phyloP scores from a whole-genome alignment of 495 filamentous ascomycete species.

The Friedmanniomyces endolithicus region DNA sequence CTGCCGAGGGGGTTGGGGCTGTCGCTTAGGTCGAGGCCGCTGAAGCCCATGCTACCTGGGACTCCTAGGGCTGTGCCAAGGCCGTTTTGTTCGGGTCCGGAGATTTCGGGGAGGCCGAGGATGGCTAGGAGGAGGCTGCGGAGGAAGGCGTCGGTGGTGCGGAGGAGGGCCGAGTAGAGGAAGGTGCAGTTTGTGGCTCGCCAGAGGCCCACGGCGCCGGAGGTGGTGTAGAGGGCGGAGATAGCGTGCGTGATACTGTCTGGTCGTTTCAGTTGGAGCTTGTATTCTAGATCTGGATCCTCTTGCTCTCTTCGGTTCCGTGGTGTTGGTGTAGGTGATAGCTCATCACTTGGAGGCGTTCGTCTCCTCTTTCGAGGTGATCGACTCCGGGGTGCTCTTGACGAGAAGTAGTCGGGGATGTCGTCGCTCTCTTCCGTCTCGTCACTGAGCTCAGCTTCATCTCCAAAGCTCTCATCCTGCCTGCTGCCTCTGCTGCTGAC shows the following conservation, averaged over 20 bases:
- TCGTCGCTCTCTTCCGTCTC: conserved; percentile 44
- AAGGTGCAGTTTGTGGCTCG: conserved; percentile 88
- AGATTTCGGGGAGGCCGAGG: conserved; percentile 61
- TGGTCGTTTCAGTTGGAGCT: conserved; percentile 53
- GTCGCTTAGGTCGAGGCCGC: conserved; percentile 47
- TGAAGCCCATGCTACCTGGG: conserved; percentile 20
- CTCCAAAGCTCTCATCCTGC: conserved; percentile 20
- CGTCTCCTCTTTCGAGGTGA: conserved; percentile 18
- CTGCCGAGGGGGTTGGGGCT: conserved; percentile 61
- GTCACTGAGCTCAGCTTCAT: not conserved
- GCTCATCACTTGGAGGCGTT: conserved; percentile 6
- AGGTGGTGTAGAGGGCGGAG: conserved; percentile 74
- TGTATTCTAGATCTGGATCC: conserved; percentile 2
- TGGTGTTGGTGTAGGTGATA: conserved; percentile 36
- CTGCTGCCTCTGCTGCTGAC: conserved; percentile 21
- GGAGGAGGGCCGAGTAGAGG: conserved; percentile 70
- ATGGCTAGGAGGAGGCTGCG: conserved; percentile 71
- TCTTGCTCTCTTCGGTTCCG: not conserved
- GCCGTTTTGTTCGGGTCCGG: conserved; percentile 3
- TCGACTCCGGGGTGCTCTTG: conserved; percentile 44
- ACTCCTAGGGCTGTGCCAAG: conserved; percentile 39
- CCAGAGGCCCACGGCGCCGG: conserved; percentile 85
- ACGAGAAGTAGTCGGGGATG: conserved; percentile 77
- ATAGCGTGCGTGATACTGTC: conserved; percentile 69
- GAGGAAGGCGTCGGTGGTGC: conserved; percentile 76